phyloP scores from a whole-genome alignment of 805 yeast genomes.

The Cyberlindnera lachancei region DNA sequence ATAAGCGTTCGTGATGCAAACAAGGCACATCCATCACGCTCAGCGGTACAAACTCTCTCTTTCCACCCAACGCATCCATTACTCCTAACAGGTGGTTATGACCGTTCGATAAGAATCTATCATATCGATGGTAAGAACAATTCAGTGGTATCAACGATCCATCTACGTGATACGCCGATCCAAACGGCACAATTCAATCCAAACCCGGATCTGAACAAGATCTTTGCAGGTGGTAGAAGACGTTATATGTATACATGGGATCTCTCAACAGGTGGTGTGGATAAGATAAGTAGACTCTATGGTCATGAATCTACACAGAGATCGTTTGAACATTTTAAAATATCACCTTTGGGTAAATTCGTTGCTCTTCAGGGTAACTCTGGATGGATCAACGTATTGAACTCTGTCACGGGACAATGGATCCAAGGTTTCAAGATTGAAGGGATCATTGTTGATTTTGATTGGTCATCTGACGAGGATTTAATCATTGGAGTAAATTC shows the following conservation, averaged over 20 bases:
- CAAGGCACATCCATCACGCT: slow-evolving; percentile 52
- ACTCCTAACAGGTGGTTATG: slow-evolving; percentile 87
- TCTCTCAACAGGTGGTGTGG: slow-evolving; percentile 62
- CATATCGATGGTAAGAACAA: slow-evolving; percentile 87
- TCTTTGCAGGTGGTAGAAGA: slow-evolving; percentile 88
- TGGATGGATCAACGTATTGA: slow-evolving; percentile 86
- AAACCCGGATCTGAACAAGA: slow-evolving; percentile 38
- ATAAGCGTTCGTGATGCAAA: slow-evolving; percentile 86
- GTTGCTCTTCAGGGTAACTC: slow-evolving; percentile 75
- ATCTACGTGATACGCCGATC: slow-evolving; percentile 72
- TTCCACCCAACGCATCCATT: slow-evolving; percentile 86
- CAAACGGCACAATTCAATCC: slow-evolving; percentile 64
- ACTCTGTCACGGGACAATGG: slow-evolving; percentile 80
- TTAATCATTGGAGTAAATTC: slow-evolving; percentile 56
- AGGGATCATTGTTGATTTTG: slow-evolving; percentile 79
- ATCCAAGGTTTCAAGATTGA: slow-evolving; percentile 81
- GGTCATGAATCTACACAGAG: slow-evolving; percentile 85
- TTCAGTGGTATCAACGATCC: slow-evolving; percentile 73
- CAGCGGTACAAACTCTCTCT: slow-evolving; percentile 78
- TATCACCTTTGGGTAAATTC: slow-evolving; percentile 62
- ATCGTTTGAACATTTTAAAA: slow-evolving; percentile 78
- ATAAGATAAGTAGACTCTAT: slow-evolving; percentile 80
- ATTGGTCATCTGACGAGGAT: slow-evolving; percentile 43
- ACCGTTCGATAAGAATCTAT: slow-evolving; percentile 75
- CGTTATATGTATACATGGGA: slow-evolving; percentile 92